Conservation (phyloP, 2,329 filamentous ascomycete genomes). For the Exophiala phaeomuriformis region DNA sequence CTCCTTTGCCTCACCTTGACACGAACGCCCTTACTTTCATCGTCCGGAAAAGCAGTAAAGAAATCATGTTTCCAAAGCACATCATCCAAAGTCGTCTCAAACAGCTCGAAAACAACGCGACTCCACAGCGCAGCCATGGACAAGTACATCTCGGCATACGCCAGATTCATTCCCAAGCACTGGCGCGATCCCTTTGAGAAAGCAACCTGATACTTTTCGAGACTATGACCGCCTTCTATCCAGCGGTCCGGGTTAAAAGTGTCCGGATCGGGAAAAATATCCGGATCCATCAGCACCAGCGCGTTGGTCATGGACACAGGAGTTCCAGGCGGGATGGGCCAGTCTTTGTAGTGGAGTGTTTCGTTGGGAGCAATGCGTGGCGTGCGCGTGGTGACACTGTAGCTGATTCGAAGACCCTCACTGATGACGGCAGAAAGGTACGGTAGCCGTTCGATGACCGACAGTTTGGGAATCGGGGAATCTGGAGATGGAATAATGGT, state of each 20-base stretch:
- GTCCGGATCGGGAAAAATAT: slow-evolving; percentile 29
- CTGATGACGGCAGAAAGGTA: slow-evolving; percentile 23
- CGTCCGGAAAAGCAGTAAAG: slow-evolving; percentile 23
- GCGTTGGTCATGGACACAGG: slow-evolving; percentile 26
- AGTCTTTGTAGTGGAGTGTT: slow-evolving; percentile 25
- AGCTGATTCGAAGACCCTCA: not conserved
- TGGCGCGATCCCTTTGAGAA: slow-evolving; percentile 39
- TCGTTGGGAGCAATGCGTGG: slow-evolving; percentile 9
- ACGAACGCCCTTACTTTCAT: slow-evolving; percentile 26
- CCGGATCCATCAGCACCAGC: slow-evolving; percentile 26
- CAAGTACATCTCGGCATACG: slow-evolving; percentile 32
- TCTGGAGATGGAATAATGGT: slow-evolving; percentile 10
- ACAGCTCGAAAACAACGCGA: slow-evolving; percentile 30
- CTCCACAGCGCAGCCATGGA: slow-evolving; percentile 29
- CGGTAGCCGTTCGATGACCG: slow-evolving; percentile 27
- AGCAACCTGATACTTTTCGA: slow-evolving; percentile 33
- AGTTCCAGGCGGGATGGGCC: slow-evolving; percentile 30
- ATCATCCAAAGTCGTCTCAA: slow-evolving; percentile 32
- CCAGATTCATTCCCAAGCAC: slow-evolving; percentile 37
- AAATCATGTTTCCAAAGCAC: slow-evolving; percentile 29
- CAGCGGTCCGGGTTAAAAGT: slow-evolving; percentile 30
- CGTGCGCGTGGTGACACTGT: not conserved
- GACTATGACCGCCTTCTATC: slow-evolving; percentile 21
- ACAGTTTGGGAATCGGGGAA: slow-evolving; percentile 1
- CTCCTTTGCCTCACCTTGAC: not conserved